Evolutionary conservation across 352 stramenopile genomes (phyloP).

Genomic region (Globisporangium splendens): DNA sequence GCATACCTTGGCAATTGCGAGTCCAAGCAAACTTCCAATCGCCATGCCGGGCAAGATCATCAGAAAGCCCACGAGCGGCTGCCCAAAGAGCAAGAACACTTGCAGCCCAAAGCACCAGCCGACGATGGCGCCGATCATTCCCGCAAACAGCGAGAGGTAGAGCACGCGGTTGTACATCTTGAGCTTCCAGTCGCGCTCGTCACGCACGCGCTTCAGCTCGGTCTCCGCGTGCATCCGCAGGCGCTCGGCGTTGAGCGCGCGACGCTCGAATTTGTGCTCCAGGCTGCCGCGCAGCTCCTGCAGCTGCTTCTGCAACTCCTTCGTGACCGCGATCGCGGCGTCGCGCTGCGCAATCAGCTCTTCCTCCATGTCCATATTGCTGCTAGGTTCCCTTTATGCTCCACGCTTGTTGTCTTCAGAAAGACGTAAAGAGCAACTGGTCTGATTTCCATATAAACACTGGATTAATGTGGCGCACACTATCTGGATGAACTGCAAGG

Average conservation of each 20-base stretch:
- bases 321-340: conserved; percentile 68
- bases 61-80: conserved; percentile 64
- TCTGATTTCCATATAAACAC: not conserved
- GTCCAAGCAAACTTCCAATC: conserved; percentile 32
- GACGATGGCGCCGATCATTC: conserved; percentile 40
- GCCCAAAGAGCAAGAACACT: conserved; percentile 39
- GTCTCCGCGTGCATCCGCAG: conserved; percentile 64
- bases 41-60: conserved; percentile 65
- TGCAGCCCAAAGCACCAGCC: conserved; percentile 51
- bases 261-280: conserved; percentile 57
- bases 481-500: conserved; percentile 1
- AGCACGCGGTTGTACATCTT: conserved; percentile 43
- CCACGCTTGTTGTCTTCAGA: not conserved
- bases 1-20: conserved; percentile 54
- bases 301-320: conserved; percentile 67
- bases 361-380: conserved; percentile 47
- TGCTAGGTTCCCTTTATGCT: not conserved
- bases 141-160: conserved; percentile 49
- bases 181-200: conserved; percentile 51
- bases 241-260: conserved; percentile 65
- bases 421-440: not conserved
- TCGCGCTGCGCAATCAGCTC: conserved; percentile 73
- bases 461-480: conserved; percentile 2
- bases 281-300: conserved; percentile 42
- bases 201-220: conserved; percentile 35